Evolutionary conservation across 306 rosid species (phyloP).

Genomic region (Ormosia emarginata): DNA sequence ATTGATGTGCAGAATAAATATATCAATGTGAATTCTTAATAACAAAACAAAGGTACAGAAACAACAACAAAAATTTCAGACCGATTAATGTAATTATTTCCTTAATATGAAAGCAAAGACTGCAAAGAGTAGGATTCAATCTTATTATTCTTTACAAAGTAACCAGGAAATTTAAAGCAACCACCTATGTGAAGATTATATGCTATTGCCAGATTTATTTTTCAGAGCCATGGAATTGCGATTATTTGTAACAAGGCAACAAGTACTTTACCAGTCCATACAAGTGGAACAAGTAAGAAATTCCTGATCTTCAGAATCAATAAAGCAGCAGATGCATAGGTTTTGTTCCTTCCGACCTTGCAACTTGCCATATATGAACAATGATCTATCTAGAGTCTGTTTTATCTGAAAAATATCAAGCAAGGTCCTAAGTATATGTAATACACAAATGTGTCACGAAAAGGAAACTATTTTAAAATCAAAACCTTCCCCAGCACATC

Average conservation of each 20-base stretch:
- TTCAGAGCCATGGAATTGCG: neutral
- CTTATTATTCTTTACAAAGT: neutral
- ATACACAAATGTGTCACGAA: neutral
- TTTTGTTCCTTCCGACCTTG: constrained; percentile 36
- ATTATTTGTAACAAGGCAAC: constrained; percentile 21
- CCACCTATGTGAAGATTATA: constrained; percentile 4
- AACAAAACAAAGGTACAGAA: neutral
- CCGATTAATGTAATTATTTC: neutral
- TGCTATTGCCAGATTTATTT: neutral
- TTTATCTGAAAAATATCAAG: constrained; percentile 50
- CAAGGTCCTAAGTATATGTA: constrained; percentile 10
- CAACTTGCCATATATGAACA: constrained; percentile 47
- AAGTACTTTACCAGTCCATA: constrained; percentile 67
- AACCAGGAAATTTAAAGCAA: constrained; percentile 19
- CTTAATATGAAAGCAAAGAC: neutral
- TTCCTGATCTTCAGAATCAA: constrained; percentile 41
- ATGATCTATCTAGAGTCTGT: constrained; percentile 59
- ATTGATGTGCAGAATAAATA: constrained; percentile 15
- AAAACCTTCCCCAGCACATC: constrained; percentile 67
- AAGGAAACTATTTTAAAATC: constrained; percentile 16
- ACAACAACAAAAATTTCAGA: neutral
- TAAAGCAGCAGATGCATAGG: constrained; percentile 50
- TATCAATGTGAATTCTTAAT: neutral
- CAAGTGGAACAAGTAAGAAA: constrained; percentile 67
- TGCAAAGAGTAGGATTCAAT: neutral